Evolutionary conservation across 768 basidiomycete species (phyloP), one percentile per base, ranked within the genome.

Genomic region (Macrocybe gigantea): DNA sequence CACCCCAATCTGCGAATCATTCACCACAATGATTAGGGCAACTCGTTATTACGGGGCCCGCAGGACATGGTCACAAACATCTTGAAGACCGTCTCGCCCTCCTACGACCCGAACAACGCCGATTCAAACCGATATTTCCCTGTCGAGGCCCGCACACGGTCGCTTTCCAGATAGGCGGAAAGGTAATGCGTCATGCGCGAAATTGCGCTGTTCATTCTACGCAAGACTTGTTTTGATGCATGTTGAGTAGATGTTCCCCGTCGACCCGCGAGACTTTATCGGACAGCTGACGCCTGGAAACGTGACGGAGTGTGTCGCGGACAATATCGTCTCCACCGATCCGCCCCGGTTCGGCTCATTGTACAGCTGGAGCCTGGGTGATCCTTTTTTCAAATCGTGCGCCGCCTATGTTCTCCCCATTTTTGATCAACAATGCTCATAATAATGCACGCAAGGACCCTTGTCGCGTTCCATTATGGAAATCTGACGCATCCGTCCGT

Each of bases 311-410:
- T 88, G 85, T 51, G 60, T 68, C 11, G 75, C 82, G 3, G 68
- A 72, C 54, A 81, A 79, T 41, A 44, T 87, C 30, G 79, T 77
- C 0, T 47, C 70, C 4, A 86, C 83, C 3, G 85, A 87, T 54
- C 67, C 82, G 3, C 85, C 84, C 2, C 56, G 62, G 34, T 56
- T 62, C 9, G 76, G 77, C 4, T 65, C 74, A 8, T 54, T 82
- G 31, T 86, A 79, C 56, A 75, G 81, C 41, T 88, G 85, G 85
- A 86, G 78, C 64, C 69, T 88, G 15, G 85, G 85, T 2, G 78
- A 77, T 54, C 84, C 85, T 0, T 87, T 86, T 54, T 61, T 87
- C 47, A 83, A 82, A 59, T 80, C 82, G 85, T 85, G 53, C 44
- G 84, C 73, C 6, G 9, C 12, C 12, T 32, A 30, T 12, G 36